Base-by-base conservation (phyloP, 192 early-diverging fungal genomes). In the Podila clonocystis region DNA sequence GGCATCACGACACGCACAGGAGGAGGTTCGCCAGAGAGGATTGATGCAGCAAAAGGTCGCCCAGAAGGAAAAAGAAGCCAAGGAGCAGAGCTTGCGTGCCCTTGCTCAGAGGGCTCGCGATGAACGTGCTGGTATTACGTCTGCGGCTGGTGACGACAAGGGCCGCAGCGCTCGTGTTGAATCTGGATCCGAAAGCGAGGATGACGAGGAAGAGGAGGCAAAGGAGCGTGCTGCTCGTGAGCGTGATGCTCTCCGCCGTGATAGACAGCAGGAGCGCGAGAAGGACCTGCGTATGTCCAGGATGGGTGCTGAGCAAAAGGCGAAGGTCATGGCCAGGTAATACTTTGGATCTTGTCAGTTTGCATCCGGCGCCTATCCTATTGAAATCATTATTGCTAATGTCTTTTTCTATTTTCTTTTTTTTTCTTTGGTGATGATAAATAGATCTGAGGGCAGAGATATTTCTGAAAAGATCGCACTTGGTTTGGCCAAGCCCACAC, bases 381-480 rank as follows among this genome's bases (percentile, higher is more conserved):
- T 45, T 45, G 41, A 45, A 45, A 15, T 12, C 41, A 17, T 15
- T 12, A 17, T 67, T 68, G 30, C 66, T 50, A 50, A 38, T 74
- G 24, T 70, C 15, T 55, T 63, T 82, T 33, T 55, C 22, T 29
- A 41, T 62, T 26, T 65, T 58, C 13, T 58, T 36, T n/a, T 55
- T 22, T n/a, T 55, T 55, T 3, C 24, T 26, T 55, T 55, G 33
- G 33, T 6, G n/a, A 19, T 55, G 52, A 17, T 5, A 26, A 55
- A 55, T 82, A 95, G 92, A 36, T 77, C 88, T 31, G 89, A 94
- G 74, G 91, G 91, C 3, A 91, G 98, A 77, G 98, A 99, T 87
- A 96, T 99, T 64, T 99, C 97, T 0, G 98, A 99, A 86, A 99
- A 97, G 83, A 94, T 99, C 63, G 98, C 98, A 0, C 88, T 99